Percentiles rank a stretch among this genome's conserved stretches.
These are phyloP conservation scores for Magnusiomyces suaveolens DNA, from an alignment of 1,139 yeast genomes.

Conservation along the genomic window DNA sequence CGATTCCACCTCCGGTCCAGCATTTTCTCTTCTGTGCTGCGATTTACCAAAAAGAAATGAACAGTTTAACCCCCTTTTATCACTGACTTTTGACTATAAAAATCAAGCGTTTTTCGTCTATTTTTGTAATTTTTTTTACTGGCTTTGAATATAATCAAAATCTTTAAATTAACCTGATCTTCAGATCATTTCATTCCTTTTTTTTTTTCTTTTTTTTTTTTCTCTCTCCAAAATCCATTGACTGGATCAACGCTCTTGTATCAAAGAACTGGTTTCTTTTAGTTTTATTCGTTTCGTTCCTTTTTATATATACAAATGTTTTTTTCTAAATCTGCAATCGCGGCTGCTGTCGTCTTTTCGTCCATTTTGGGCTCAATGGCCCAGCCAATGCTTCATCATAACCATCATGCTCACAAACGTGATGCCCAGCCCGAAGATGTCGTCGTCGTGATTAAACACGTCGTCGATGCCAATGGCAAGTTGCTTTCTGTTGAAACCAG, in stretches of 20 bases:
- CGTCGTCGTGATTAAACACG: constrained; percentile 32
- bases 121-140: too few species aligned
- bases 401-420: constrained; percentile 36
- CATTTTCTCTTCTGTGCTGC: too few species aligned
- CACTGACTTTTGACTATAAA: neutral
- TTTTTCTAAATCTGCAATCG: constrained; percentile 15
- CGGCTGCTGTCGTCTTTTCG: constrained; percentile 19
- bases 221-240: neutral
- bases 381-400: constrained; percentile 26
- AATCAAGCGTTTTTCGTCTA: too few species aligned
- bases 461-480: constrained; percentile 28
- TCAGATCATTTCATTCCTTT: neutral
- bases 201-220: neutral
- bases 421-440: constrained; percentile 24
- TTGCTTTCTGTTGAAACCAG: constrained; percentile 26
- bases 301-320: constrained; percentile 4
- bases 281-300: neutral
- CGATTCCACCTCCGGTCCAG: too few species aligned
- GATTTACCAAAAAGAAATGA: too few species aligned
- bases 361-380: constrained; percentile 27
- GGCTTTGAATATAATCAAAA: too few species aligned
- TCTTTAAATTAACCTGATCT: too few species aligned
- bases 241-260: neutral
- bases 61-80: too few species aligned
- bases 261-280: neutral